Conservation (phyloP, 768 basidiomycete genomes). For the Panellus pusillus region DNA sequence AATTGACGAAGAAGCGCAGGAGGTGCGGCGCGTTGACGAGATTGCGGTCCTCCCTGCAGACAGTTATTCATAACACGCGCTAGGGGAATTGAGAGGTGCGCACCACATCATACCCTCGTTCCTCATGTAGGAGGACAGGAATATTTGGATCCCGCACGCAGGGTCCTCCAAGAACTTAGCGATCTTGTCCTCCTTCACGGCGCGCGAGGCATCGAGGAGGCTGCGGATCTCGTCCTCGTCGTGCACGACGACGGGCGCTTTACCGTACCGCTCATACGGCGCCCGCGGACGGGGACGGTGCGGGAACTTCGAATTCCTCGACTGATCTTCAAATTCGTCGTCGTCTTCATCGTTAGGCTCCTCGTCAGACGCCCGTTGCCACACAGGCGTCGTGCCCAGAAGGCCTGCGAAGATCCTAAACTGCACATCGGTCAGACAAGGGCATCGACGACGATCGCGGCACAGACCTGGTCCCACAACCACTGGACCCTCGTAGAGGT, state of each 20-base stretch:
- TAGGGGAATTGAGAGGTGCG: not conserved
- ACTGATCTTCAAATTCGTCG: slow-evolving; percentile 34
- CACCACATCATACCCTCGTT: slow-evolving; percentile 25
- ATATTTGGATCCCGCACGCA: not conserved
- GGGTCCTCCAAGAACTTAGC: not conserved
- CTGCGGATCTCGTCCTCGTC: slow-evolving; percentile 37
- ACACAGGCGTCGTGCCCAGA: slow-evolving; percentile 45
- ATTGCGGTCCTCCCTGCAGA: slow-evolving; percentile 42
- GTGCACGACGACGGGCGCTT: slow-evolving; percentile 29
- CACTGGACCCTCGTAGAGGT: slow-evolving; percentile 23
- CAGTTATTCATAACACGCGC: no score
- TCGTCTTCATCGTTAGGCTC: slow-evolving; percentile 26
- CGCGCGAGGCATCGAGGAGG: slow-evolving; percentile 27
- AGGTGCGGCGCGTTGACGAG: slow-evolving; percentile 41
- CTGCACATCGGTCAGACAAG: slow-evolving; percentile 32
- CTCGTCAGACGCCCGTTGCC: slow-evolving; percentile 37
- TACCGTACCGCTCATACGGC: slow-evolving; percentile 38
- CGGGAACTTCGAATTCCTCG: slow-evolving; percentile 16
- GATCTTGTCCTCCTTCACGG: not conserved
- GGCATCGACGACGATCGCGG: not conserved
- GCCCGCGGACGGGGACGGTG: slow-evolving; percentile 32
- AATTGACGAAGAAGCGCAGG: slow-evolving; percentile 44
- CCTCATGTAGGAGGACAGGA: slow-evolving; percentile 12
- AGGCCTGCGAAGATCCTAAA: slow-evolving; percentile 66
- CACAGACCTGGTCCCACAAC: slow-evolving; percentile 65